Evolutionary conservation across 768 basidiomycete genomes (phyloP), one percentile per base, ranked within the genome.

Genomic region (Naganishia randhawae): DNA sequence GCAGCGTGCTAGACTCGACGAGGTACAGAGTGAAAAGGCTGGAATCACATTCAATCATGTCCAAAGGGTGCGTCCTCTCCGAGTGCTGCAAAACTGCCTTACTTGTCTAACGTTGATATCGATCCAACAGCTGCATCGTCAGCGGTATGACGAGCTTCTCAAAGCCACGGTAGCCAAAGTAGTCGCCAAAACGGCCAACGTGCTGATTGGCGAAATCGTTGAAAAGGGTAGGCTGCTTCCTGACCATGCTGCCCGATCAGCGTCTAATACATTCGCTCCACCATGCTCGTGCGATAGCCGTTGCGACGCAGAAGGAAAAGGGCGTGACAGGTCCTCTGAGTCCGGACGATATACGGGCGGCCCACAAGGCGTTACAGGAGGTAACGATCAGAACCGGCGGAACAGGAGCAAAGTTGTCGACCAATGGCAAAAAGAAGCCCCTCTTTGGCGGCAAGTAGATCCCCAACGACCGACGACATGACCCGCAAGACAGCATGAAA

Each of bases 31-130:
- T 29, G 57, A 61, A 19, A 61, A 61, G 27, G 57, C 57, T n/a
- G 57, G 57, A 25, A 61, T 61, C 39, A 61, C 57, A 39, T 61
- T 61, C 57, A 61, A 61, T 19, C 57, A 61, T 14, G 57, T 61
- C 7, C 57, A 61, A 22, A 25, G 57, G 57, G 57, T 61, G 33
- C n/a, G 57, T 52, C n/a, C n/a, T n/a, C 9, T 19, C 2, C 1
- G 16, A 16, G 14, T 33, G 9, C 14, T 19, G 11, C 4, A 19
- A 14, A 22, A 5, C 1, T 52, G 2, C 13, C 53, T 3, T n/a
- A 37, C 14, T n/a, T n/a, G 17, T n/a, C 35, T 37, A n/a, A 57
- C 3, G n/a, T 37, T 39, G 33, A n/a, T 22, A 35, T 10, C 14
- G 41, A 13, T 42, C 37, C 8, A 31, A 16, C 25, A 61, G 57